Conservation (phyloP, 2,329 filamentous ascomycete species). For the Trichoderma harzianum region DNA sequence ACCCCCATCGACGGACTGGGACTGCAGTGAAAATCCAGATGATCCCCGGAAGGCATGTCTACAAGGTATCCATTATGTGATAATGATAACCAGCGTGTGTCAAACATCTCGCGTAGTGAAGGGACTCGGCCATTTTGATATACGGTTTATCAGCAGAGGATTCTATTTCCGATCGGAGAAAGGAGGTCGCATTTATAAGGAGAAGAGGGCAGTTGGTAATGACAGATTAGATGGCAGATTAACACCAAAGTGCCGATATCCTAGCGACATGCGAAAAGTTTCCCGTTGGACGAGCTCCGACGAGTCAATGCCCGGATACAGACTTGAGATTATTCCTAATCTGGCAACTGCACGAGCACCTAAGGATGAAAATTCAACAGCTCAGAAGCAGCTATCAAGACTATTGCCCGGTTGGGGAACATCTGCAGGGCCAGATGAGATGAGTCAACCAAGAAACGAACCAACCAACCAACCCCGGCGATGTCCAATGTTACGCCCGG, state of each 20-base stretch:
- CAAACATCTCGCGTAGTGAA: not conserved
- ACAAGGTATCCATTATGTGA: not conserved
- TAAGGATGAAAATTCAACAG: not conserved
- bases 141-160: not conserved
- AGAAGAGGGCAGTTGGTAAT: not conserved
- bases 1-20: not conserved
- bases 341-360: not conserved
- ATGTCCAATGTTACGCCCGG: not conserved
- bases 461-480: not conserved
- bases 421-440: not conserved
- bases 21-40: not conserved
- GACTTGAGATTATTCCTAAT: not conserved
- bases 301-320: not conserved
- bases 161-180: constrained; percentile 9
- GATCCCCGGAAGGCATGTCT: not conserved
- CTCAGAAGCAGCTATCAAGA: not conserved
- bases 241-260: not conserved
- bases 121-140: not conserved
- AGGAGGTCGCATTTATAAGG: not conserved
- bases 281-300: not conserved
- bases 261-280: not conserved
- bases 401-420: not conserved
- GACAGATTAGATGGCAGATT: not conserved
- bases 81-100: not conserved
- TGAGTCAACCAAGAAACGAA: not conserved